Evolutionary conservation across 1,284 basidiomycete genomes (phyloP), one percentile per base, ranked within the genome.

Genomic region (Austroboletus niveus): DNA sequence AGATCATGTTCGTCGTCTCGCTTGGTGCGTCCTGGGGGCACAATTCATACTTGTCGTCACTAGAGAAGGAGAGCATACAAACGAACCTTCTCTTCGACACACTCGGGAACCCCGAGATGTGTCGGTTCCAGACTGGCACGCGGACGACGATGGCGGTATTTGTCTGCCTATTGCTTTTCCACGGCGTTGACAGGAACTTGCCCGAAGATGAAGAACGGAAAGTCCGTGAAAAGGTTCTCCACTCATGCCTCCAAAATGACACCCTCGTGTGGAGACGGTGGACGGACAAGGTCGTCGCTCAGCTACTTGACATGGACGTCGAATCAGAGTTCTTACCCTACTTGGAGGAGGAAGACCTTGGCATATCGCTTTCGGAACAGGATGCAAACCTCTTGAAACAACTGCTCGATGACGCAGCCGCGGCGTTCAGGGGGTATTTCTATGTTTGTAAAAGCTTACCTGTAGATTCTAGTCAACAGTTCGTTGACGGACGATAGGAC

Each of bases 51-150:
- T 54, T 69, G 7, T 60, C 66, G 2, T 62, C 63, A 1, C 32
- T 62, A 10, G 58, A 67, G 46, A 61, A 57, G 36, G 64, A 69
- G 29, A 61, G 57, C 45, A 49, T 66, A 32, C 69, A 71, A 41
- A 45, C 45, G 4, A 2, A 44, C 0, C n/a, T 68, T 4, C 55
- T 66, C 20, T 58, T 57, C 15, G 3, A 46, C 9, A 42, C 17
- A 10, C 50, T 64, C 5, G 54, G 42, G 9, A 12, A 42, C 0
- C 65, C 59, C 0, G 0, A 35, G 12, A 53, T 67, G 48, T 34
- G 2, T 11, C 45, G 48, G 17, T 64, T 57, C 22, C 22, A 47
- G 7, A 27, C 45, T 15, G 46, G 52, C 1, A 57, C 51, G 8
- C 45, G 57, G 45, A 55, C 65, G 1, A 52, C 59, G 5, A 60